These are phyloP conservation scores for Alliaria petiolata DNA, from an alignment of 345 rosid genomes.

Conservation along the genomic window DNA sequence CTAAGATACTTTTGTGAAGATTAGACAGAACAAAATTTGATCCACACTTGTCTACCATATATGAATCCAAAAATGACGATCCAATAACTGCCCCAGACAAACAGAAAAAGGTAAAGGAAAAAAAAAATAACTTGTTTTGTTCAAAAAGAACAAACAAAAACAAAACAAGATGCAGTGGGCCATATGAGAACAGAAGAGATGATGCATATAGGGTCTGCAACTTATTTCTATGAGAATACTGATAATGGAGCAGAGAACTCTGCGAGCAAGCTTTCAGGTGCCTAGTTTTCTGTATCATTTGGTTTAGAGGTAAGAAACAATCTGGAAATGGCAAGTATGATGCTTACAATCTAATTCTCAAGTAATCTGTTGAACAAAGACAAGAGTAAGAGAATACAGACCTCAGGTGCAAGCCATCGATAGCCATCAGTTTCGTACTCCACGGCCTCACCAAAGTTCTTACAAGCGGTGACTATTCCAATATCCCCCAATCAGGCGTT, in stretches of 20 bases:
- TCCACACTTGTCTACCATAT: constrained; percentile 25
- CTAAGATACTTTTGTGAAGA: constrained; percentile 31
- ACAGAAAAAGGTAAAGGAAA: constrained; percentile 17
- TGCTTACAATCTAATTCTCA: neutral
- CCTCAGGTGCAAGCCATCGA: constrained; percentile 99
- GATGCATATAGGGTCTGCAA: neutral
- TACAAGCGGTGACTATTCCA: constrained; percentile 87
- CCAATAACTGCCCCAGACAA: constrained; percentile 19
- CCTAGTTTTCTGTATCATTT: constrained; percentile 9
- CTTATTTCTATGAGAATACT: neutral
- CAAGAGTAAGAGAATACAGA: constrained; percentile 35
- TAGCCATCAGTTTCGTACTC: constrained; percentile 98
- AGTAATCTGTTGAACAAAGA: constrained; percentile 2
- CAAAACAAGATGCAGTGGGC: constrained; percentile 5
- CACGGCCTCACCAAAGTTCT: constrained; percentile 73
- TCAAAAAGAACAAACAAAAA: constrained; percentile 12
- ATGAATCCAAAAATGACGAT: constrained; percentile 27
- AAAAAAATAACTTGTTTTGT: constrained; percentile 16
- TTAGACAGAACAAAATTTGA: constrained; percentile 18
- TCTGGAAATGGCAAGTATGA: neutral
- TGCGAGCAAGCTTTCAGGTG: constrained; percentile 5
- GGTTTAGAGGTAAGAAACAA: neutral
- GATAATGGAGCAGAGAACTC: constrained; percentile 4
- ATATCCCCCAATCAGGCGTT: constrained; percentile 89
- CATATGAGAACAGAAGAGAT: constrained; percentile 15